These are phyloP conservation scores for Rosa rugosa DNA, from an alignment of 306 rosid genomes.

Conservation along the genomic window DNA sequence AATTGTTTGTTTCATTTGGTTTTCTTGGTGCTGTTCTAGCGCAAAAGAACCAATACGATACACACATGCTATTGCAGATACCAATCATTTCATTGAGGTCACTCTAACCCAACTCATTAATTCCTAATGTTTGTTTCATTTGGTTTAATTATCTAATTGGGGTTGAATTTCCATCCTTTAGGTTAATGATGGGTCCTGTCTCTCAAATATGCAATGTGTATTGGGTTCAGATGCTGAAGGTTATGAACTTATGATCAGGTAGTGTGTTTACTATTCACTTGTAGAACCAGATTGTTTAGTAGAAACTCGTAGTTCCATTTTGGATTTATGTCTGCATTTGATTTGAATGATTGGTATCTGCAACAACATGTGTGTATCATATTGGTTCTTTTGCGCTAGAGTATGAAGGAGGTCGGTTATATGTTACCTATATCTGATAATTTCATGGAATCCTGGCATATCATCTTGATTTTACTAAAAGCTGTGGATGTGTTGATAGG, in stretches of 20 bases:
- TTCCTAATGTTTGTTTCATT: neutral
- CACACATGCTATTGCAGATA: too few species aligned
- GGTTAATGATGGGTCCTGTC: slow-evolving; percentile 93
- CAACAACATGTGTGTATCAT: neutral
- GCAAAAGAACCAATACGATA: too few species aligned
- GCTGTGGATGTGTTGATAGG: slow-evolving; percentile 54
- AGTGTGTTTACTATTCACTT: slow-evolving; percentile 4
- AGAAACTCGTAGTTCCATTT: too few species aligned
- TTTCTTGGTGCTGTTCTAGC: too few species aligned
- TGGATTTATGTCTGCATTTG: neutral
- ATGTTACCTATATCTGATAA: neutral
- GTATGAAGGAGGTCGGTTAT: neutral
- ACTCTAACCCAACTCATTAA: neutral
- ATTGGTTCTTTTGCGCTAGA: neutral
- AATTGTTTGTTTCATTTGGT: too few species aligned
- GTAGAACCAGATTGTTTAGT: neutral
- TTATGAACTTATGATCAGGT: slow-evolving; percentile 83
- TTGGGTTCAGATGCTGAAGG: slow-evolving; percentile 67
- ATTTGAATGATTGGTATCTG: neutral
- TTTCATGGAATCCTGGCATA: neutral
- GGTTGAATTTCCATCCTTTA: slow-evolving; percentile 22
- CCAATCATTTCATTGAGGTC: slow-evolving; percentile 93
- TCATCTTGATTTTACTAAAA: slow-evolving; percentile 32
- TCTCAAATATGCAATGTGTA: slow-evolving; percentile 95
- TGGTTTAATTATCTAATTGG: neutral